Evolutionary conservation across 192 early-diverging fungal species (phyloP).

Genomic region (Thamnidium elegans): DNA sequence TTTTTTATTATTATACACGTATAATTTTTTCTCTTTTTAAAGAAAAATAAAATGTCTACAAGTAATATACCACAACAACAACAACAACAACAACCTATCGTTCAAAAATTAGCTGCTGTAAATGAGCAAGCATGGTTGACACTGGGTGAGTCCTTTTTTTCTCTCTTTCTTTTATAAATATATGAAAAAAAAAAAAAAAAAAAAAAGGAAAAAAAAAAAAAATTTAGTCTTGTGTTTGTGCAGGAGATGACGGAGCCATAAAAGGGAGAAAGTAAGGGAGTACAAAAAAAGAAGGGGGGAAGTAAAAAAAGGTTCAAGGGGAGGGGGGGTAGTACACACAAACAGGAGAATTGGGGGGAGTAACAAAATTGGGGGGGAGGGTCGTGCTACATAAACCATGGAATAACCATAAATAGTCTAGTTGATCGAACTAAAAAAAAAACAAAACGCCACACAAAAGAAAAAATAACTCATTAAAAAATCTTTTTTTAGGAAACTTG

Average conservation of each 20-base stretch:
- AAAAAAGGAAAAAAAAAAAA: neutral
- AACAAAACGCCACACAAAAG: neutral
- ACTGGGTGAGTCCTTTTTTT: conserved; percentile 23
- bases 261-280: neutral
- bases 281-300: no score
- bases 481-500: conserved; percentile 21
- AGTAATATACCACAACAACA: neutral
- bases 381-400: neutral
- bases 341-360: no score
- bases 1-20: neutral
- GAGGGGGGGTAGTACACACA: no score
- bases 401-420: neutral
- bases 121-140: conserved; percentile 37
- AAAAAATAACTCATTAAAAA: neutral
- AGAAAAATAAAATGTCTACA: neutral
- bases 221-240: neutral
- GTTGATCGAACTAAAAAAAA: neutral
- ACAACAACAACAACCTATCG: conserved; percentile 6
- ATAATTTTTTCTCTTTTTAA: neutral
- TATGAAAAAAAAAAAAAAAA: conserved; percentile 8
- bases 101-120: conserved; percentile 29
- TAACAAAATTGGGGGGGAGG: no score
- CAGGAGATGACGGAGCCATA: conserved; percentile 6
- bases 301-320: no score
- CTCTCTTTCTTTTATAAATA: conserved; percentile 7